Percentiles rank a stretch among this genome's conserved stretches.
Conservation (phyloP, 495 filamentous ascomycete genomes). For the Aspergillus leporis region DNA sequence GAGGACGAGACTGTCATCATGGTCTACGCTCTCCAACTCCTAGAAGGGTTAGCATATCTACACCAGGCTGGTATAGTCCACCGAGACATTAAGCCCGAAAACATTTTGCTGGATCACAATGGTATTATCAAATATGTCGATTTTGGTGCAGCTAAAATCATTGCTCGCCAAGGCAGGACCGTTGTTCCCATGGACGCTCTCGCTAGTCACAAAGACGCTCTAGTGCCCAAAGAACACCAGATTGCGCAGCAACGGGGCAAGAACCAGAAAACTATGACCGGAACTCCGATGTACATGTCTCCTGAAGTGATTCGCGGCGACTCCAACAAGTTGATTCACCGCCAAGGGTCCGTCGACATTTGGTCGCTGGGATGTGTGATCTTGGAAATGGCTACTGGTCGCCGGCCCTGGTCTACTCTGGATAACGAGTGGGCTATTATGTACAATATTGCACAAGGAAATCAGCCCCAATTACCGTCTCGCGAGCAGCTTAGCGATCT, state of each 20-base stretch:
- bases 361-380: constrained; percentile 98
- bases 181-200: constrained; percentile 61
- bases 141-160: constrained; percentile 96
- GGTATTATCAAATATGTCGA: constrained; percentile 99
- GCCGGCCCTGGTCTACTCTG: constrained; percentile 92
- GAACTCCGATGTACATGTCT: constrained; percentile 99
- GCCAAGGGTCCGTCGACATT: constrained; percentile 91
- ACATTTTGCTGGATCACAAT: constrained; percentile 96
- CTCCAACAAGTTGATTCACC: constrained; percentile 45
- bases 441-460: constrained; percentile 99
- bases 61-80: constrained; percentile 90
- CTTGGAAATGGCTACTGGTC: constrained; percentile 94
- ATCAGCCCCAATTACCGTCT: constrained; percentile 79
- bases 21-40: constrained; percentile 94
- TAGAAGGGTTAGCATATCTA: constrained; percentile 93
- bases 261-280: constrained; percentile 89
- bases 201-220: constrained; percentile 32
- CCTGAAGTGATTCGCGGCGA: constrained; percentile 95
- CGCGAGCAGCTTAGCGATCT: constrained; percentile 78
- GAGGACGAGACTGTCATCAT: constrained; percentile 98
- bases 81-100: constrained; percentile 98
- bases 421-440: constrained; percentile 99
- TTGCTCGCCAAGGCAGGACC: constrained; percentile 90
- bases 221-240: constrained; percentile 34
- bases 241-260: constrained; percentile 45